Base-by-base conservation (phyloP, 495 filamentous ascomycete species). In the Rhypophila decipiens region DNA sequence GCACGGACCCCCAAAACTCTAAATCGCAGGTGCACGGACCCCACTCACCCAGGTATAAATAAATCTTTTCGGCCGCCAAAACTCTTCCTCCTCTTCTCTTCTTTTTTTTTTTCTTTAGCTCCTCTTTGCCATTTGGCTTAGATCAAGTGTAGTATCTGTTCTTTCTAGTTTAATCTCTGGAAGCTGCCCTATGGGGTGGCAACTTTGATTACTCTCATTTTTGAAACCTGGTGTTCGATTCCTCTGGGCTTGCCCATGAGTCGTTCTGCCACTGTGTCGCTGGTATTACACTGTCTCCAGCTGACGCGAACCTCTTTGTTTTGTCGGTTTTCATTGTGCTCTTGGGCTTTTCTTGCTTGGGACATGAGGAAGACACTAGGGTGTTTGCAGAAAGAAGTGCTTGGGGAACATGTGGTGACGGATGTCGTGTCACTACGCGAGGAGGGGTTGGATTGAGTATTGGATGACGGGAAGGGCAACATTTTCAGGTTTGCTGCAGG, bases 61-160 rank as follows among this genome's bases (percentile, higher is more conserved):
- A 24, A 11, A 24, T 24, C 39, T 11, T 13, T 31, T 13, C 27
- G 7, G 7, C 27, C 13, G 35, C 35, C 35, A 18, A 38, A 18
- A 11, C 18, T 12, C n/a, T 18, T 17, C 35, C 10, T 18, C n/a
- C n/a, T 17, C 35, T 11, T 18, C n/a, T 17, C 35, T 47, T 47
- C 39, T 47, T 18, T 39, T 47, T 36, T 47, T 47, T 56, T 63
- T 40, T 56, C 63, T 52, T 55, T 63, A 51, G 63, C 59, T 59
- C 63, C 59, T 62, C 59, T 63, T 65, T 63, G 59, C 80, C 81
- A 81, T 80, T 82, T 85, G 82, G 82, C 82, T 86, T 85, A 93
- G 87, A 91, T 93, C 88, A 91, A 90, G 88, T 93, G 87, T 93
- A 91, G 87, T 93, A 95, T 93, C 88, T 94, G 88, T 94, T 94